These are phyloP conservation scores for Terana coerulea DNA, from an alignment of 768 basidiomycete genomes.

Conservation along the genomic window DNA sequence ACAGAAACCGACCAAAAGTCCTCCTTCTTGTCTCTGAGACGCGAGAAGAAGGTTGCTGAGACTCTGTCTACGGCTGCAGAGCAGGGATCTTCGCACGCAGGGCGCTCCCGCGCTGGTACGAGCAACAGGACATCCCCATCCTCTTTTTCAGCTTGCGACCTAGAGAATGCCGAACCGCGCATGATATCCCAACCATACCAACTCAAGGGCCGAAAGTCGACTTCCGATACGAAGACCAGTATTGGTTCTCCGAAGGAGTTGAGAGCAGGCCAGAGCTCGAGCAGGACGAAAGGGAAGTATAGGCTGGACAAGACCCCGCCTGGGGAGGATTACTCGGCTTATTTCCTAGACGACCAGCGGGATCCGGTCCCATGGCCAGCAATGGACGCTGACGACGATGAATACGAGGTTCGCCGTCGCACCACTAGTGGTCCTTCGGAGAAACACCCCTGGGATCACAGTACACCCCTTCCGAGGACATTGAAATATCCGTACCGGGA, in stretches of 20 bases:
- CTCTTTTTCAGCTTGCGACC: conserved; percentile 18
- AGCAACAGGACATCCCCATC: conserved; percentile 17
- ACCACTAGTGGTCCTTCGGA: conserved; percentile 13
- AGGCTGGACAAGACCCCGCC: not conserved
- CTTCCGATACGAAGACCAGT: conserved; percentile 5
- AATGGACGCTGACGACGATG: not conserved
- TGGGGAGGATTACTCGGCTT: conserved; percentile 1
- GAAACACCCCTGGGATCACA: conserved; percentile 5
- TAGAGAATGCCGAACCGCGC: conserved; percentile 14
- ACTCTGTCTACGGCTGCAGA: conserved; percentile 9
- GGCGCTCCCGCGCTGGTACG: conserved; percentile 8
- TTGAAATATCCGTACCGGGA: conserved; percentile 40
- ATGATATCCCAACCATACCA: conserved; percentile 16
- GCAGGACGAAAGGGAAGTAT: conserved; percentile 3
- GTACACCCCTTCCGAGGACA: conserved; percentile 9
- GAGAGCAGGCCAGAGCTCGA: not conserved
- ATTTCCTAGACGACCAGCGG: not conserved
- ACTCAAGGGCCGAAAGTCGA: conserved; percentile 1
- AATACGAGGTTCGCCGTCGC: conserved; percentile 1
- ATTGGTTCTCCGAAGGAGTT: conserved; percentile 1
- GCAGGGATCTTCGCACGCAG: not conserved
- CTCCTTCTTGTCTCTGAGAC: conserved; percentile 51
- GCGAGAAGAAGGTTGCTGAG: conserved; percentile 19
- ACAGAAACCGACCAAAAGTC: conserved; percentile 49
- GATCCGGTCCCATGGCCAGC: conserved; percentile 12